These are phyloP conservation scores for Chlamydomonas reinhardtii DNA, from an alignment of 163 green algal genomes.

Conservation along the genomic window DNA sequence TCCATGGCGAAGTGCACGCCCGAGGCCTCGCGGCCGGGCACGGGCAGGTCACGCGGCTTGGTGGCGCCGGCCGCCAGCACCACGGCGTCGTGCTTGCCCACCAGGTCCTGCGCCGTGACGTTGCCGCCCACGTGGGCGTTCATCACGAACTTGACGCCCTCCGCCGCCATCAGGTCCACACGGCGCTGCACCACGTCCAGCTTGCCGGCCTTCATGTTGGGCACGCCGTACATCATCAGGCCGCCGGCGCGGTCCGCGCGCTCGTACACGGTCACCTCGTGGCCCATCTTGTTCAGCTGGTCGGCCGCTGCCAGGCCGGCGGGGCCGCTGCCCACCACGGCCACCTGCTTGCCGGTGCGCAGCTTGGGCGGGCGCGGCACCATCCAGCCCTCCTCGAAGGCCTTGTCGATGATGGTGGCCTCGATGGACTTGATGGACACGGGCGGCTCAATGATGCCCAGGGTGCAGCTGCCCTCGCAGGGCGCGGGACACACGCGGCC, in stretches of 20 bases:
- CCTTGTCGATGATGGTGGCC: constrained; percentile 94
- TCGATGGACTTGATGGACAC: constrained; percentile 98
- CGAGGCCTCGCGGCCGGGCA: constrained; percentile 79
- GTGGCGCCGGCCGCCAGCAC: constrained; percentile 93
- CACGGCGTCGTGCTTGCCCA: constrained; percentile 77
- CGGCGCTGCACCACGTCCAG: constrained; percentile 93
- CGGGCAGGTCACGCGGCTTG: constrained; percentile 87
- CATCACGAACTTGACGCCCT: constrained; percentile 91
- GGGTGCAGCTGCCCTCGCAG: constrained; percentile 94
- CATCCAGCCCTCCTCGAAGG: constrained; percentile 96
- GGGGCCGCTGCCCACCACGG: constrained; percentile 91
- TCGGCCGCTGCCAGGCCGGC: constrained; percentile 94
- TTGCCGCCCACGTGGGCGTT: constrained; percentile 87
- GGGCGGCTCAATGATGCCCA: constrained; percentile 97
- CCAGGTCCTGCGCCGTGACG: constrained; percentile 76
- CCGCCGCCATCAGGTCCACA: constrained; percentile 94
- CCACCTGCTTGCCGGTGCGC: constrained; percentile 87
- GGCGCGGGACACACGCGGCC: constrained; percentile 94
- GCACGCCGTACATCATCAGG: constrained; percentile 95
- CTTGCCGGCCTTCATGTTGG: constrained; percentile 89
- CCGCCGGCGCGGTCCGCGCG: constrained; percentile 86
- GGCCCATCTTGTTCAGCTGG: constrained; percentile 92
- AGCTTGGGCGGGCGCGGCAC: constrained; percentile 82
- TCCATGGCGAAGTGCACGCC: constrained; percentile 98
- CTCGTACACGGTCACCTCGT: constrained; percentile 92